Evolutionary conservation across 139 green algal species (phyloP).

Genomic region (Auxenochlorella pyrenoidosa): DNA sequence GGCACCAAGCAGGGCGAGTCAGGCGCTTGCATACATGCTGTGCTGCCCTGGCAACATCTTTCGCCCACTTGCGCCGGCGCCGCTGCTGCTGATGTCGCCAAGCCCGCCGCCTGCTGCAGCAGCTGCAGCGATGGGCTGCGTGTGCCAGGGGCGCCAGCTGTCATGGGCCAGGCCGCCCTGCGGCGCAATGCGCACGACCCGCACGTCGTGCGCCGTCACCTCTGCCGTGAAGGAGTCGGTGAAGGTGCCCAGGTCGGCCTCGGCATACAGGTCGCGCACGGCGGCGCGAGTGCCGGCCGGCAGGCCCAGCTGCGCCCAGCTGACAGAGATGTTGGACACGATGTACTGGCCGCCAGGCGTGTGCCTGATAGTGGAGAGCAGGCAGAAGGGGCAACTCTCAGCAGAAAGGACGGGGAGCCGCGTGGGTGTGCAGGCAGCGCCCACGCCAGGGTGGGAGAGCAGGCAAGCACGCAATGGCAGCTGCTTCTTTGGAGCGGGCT

Average conservation of each 20-base stretch:
- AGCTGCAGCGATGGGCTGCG: slow-evolving; percentile 1
- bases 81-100: background rate
- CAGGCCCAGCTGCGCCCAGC: slow-evolving; percentile 55
- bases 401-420: too few species aligned
- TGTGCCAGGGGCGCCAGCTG: slow-evolving; percentile 34
- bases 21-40: background rate
- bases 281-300: background rate
- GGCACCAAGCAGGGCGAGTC: background rate
- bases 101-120: background rate
- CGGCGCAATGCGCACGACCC: slow-evolving; percentile 15
- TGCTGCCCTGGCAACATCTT: slow-evolving; percentile 1
- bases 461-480: too few species aligned
- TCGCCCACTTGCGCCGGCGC: background rate
- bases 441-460: too few species aligned
- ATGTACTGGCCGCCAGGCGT: slow-evolving; percentile 17
- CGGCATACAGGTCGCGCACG: slow-evolving; percentile 63
- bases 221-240: slow-evolving; percentile 29
- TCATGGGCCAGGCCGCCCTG: background rate
- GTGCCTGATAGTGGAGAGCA: background rate
- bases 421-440: too few species aligned
- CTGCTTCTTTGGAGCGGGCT: too few species aligned
- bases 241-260: slow-evolving; percentile 52
- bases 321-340: slow-evolving; percentile 33
- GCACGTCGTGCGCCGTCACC: slow-evolving; percentile 40
- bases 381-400: too few species aligned